Percentiles rank a stretch among this genome's conserved stretches.
phyloP scores from a whole-genome alignment of 139 green algal genomes.

The Bryopsis sp. region DNA sequence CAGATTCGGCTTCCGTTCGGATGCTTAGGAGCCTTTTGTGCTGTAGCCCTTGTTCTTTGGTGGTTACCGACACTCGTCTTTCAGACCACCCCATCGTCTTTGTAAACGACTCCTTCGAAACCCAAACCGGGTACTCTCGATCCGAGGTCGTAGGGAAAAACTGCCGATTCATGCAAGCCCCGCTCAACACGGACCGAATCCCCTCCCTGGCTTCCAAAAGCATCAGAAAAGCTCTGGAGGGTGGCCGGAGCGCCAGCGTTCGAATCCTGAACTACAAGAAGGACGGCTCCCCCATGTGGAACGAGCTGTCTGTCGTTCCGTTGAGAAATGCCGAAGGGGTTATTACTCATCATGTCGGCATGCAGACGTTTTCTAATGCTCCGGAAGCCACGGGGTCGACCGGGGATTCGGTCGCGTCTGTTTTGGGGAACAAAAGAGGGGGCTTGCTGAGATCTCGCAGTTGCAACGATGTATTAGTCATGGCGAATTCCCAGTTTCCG shows the following conservation, averaged over 20 bases:
- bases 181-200: conserved; percentile 6
- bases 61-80: conserved; percentile 21
- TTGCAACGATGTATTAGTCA: too few species aligned
- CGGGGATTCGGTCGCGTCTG: too few species aligned
- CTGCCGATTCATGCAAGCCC: conserved; percentile 29
- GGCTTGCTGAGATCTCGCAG: too few species aligned
- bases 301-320: conserved; percentile 24
- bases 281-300: conserved; percentile 18
- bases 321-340: conserved; percentile 19
- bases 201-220: conserved; percentile 8
- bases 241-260: not conserved
- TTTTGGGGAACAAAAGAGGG: too few species aligned
- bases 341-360: conserved; percentile 26
- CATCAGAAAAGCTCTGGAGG: not conserved
- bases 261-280: conserved; percentile 23
- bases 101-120: conserved; percentile 24
- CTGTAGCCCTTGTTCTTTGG: conserved; percentile 17
- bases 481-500: too few species aligned
- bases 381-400: too few species aligned
- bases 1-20: conserved; percentile 2
- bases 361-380: conserved; percentile 28
- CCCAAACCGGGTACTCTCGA: conserved; percentile 16
- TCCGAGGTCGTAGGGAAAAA: conserved; percentile 26
- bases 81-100: conserved; percentile 23
- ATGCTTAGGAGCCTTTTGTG: conserved; percentile 22